Conservation (phyloP, 2,329 filamentous ascomycete genomes). For the Pseudogymnoascus pannorum region DNA sequence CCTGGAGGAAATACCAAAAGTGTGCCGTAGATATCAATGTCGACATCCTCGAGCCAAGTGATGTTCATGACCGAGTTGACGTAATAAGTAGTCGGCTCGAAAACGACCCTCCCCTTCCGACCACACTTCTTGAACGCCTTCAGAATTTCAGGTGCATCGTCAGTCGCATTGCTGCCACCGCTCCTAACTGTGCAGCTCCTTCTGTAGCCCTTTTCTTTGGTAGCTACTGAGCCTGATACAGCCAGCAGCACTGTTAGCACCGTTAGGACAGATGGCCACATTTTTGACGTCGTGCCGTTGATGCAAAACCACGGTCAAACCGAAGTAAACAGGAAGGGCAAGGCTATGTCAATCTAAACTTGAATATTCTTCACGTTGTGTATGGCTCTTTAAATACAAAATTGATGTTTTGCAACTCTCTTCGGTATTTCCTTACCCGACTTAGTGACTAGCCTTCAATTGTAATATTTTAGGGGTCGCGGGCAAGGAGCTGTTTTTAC, state of each 20-base stretch:
- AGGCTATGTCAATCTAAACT: not conserved
- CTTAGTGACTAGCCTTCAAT: not conserved
- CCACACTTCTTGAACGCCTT: conserved; percentile 36
- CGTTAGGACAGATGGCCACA: not conserved
- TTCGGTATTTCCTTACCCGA: not conserved
- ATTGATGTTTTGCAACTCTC: not conserved
- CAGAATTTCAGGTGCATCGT: conserved; percentile 36
- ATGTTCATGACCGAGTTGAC: conserved; percentile 40
- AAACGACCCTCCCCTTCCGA: conserved; percentile 33
- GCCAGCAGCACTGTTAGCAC: not conserved
- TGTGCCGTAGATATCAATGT: conserved; percentile 31
- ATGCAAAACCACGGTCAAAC: not conserved
- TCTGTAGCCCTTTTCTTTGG: conserved; percentile 25
- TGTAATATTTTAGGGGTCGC: not conserved
- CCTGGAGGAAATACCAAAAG: not conserved
- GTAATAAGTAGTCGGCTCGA: conserved; percentile 37
- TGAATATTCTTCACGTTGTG: not conserved
- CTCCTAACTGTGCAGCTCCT: conserved; percentile 16
- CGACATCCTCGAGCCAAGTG: conserved; percentile 34
- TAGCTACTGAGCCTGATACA: not conserved
- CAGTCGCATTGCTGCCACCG: conserved; percentile 17
- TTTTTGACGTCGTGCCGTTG: not conserved
- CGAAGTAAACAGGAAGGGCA: not conserved
- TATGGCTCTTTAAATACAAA: not conserved
- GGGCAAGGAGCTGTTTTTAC: not conserved